Evolutionary conservation across 2,329 filamentous ascomycete genomes (phyloP), one percentile per base, ranked within the genome.

Genomic region (Ceratocystis cacaofunesta): DNA sequence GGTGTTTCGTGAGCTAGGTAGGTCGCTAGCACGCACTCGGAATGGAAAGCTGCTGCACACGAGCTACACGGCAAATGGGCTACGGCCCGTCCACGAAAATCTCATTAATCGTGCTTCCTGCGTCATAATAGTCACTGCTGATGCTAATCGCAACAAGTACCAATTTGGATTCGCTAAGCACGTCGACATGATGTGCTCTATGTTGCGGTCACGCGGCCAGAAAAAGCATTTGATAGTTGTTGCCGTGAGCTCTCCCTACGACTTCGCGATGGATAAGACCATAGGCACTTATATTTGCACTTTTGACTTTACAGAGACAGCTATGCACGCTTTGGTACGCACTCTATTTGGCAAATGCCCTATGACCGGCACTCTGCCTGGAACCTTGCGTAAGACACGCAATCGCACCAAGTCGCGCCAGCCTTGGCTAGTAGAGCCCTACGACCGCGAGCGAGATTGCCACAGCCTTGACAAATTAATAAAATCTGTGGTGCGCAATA

Each of bases 81-180:
- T 97, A 2, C 82, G 92, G 46, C 92, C 92, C 74, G 89, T 96
- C 0, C 92, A 97, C 72, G 92, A 97, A 71, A 94, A 92, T 68
- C 79, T 96, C 19, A 95, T 96, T 73, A 89, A 92, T 69, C 82
- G 91, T 70, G 91, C 92, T 10, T 90, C 88, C 63, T 90, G 89
- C 3, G 90, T 96, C 68, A 88, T 97, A 68, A 86, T 96, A 62
- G 83, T 96, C 41, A 96, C 92, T 0, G 92, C 92, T 8, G 92
- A 97, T 75, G 92, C 92, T 0, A 96, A 96, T 72, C 83, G 92
- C 50, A 96, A 97, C 72, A 77, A 95, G 15, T 97, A 96, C 72
- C 92, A 97, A 73, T 85, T 90, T 62, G 91, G 91, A 0, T 97
- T 97, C 73, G 92, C 92, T 1, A 97, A 96, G 73, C 92, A 97